These are phyloP conservation scores for Candida albicans DNA, from an alignment of 1,139 yeast species.

Conservation along the genomic window DNA sequence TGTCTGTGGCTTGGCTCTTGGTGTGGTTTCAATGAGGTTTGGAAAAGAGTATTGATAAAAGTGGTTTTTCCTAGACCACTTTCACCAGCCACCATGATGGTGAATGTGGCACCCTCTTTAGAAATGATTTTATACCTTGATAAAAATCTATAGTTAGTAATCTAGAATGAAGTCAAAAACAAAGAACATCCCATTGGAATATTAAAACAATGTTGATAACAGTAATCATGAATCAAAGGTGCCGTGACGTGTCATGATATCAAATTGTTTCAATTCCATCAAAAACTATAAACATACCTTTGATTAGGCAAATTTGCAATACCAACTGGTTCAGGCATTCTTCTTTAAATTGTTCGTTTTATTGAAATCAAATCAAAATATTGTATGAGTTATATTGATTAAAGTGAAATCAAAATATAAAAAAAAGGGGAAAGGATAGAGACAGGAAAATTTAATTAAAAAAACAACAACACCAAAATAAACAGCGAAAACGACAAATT, in stretches of 20 bases:
- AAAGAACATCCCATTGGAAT: background rate
- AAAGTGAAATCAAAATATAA: background rate
- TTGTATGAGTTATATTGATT: conserved; percentile 1
- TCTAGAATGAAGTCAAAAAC: background rate
- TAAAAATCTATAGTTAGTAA: conserved; percentile 6
- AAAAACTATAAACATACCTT: conserved; percentile 49
- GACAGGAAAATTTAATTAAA: background rate
- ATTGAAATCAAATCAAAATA: background rate
- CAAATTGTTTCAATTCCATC: too few relatives aligned
- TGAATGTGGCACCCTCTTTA: conserved; percentile 84
- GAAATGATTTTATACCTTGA: conserved; percentile 80
- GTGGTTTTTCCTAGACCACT: conserved; percentile 95
- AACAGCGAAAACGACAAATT: background rate
- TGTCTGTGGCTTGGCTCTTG: conserved; percentile 68
- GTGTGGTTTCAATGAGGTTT: conserved; percentile 64
- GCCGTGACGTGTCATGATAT: background rate
- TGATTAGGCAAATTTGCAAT: conserved; percentile 91
- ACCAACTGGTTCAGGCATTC: conserved; percentile 66
- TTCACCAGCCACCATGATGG: conserved; percentile 95
- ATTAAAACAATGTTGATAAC: background rate
- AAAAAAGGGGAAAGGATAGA: background rate
- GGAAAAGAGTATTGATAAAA: conserved; percentile 88
- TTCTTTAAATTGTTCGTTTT: conserved; percentile 1
- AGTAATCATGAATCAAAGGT: background rate
- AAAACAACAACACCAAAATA: background rate